Conservation (phyloP, 495 filamentous ascomycete species). For the Trichoderma asperelloides region DNA sequence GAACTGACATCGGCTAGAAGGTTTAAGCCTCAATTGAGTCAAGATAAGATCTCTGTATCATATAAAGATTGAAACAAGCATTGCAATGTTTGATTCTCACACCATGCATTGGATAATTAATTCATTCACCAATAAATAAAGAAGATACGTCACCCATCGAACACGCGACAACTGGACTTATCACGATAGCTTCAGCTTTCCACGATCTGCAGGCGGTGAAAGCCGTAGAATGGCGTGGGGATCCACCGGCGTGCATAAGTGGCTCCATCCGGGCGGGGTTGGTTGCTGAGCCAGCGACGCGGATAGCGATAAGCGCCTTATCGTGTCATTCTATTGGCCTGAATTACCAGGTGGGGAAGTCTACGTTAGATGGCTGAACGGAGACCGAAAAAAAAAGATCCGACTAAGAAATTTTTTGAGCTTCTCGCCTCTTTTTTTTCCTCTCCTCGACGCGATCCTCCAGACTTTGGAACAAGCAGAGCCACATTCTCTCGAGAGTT, state of each 20-base stretch:
- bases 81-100: too few species aligned
- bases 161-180: too few species aligned
- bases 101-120: too few species aligned
- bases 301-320: conserved; percentile 8
- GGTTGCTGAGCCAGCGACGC: conserved; percentile 1
- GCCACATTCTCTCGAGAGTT: background rate
- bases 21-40: too few species aligned
- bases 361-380: background rate
- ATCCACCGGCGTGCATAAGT: background rate
- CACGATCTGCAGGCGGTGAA: background rate
- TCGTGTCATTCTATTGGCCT: background rate
- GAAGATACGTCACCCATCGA: too few species aligned
- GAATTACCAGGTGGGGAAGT: background rate
- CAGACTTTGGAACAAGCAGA: background rate
- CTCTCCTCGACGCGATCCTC: conserved; percentile 7
- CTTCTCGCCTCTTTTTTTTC: conserved; percentile 8
- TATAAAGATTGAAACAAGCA: too few species aligned
- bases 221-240: background rate
- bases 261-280: background rate
- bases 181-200: too few species aligned
- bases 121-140: too few species aligned
- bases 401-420: conserved; percentile 4
- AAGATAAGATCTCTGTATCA: too few species aligned
- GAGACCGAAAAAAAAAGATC: conserved; percentile 8
- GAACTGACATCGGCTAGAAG: too few species aligned